These are phyloP conservation scores for Alternaria hordeiaustralica DNA, from an alignment of 2,329 filamentous ascomycete genomes.

Conservation along the genomic window DNA sequence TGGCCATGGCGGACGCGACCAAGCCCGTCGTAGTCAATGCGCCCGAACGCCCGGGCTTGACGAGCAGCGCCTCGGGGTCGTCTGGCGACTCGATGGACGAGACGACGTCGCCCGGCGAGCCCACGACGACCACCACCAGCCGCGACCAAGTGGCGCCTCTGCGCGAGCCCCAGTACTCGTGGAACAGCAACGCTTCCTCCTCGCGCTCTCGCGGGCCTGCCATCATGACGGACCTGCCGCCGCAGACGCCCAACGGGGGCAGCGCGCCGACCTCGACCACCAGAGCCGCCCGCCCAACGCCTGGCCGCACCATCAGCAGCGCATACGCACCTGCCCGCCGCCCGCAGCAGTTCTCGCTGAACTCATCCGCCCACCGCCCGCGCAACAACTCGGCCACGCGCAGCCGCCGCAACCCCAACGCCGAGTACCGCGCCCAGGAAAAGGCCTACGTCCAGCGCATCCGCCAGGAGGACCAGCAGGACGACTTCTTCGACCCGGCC, in stretches of 20 bases:
- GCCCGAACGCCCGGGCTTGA: slow-evolving; percentile 23
- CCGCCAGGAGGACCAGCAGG: slow-evolving; percentile 73
- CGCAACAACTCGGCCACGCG: slow-evolving; percentile 65
- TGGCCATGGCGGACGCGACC: slow-evolving; percentile 34
- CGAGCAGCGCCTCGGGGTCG: slow-evolving; percentile 50
- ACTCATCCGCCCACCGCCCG: slow-evolving; percentile 54
- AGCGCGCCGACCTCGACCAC: slow-evolving; percentile 26
- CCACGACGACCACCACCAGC: slow-evolving; percentile 22
- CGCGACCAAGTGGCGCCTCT: slow-evolving; percentile 44
- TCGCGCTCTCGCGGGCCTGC: slow-evolving; percentile 33
- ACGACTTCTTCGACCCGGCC: slow-evolving; percentile 74
- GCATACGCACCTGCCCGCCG: slow-evolving; percentile 58
- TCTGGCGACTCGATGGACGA: slow-evolving; percentile 51
- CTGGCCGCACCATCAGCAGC: slow-evolving; percentile 57
- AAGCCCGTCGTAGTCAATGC: slow-evolving; percentile 42
- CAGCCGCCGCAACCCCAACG: slow-evolving; percentile 68
- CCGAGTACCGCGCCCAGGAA: slow-evolving; percentile 82
- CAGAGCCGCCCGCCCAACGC: slow-evolving; percentile 46
- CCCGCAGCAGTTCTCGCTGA: slow-evolving; percentile 56
- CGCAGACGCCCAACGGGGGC: slow-evolving; percentile 33
- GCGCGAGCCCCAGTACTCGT: slow-evolving; percentile 29
- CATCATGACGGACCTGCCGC: slow-evolving; percentile 37
- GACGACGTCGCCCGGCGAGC: slow-evolving; percentile 37
- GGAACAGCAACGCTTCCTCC: slow-evolving; percentile 28
- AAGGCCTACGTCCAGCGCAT: slow-evolving; percentile 93